Evolutionary conservation across 176 grass and related monocot genomes (phyloP).

Genomic region (Aegilops bicornis): DNA sequence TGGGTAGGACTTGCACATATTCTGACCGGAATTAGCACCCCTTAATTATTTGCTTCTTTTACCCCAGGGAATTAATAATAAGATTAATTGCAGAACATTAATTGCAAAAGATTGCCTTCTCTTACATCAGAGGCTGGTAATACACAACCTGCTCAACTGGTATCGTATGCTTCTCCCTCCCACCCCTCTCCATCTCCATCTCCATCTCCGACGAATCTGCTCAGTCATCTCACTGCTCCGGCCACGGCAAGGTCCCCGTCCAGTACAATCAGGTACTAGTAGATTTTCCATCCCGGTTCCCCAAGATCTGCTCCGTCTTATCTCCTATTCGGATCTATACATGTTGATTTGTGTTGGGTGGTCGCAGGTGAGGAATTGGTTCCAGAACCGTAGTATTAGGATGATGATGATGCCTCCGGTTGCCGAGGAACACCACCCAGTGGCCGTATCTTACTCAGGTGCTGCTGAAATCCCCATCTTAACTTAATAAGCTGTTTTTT

Average conservation of each 20-base stretch:
- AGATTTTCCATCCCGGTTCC: neutral
- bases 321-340: neutral
- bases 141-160: too few species aligned
- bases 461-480: neutral
- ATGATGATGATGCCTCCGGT: neutral
- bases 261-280: constrained; percentile 78
- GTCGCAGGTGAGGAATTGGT: constrained; percentile 96
- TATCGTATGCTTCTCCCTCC: too few species aligned
- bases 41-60: too few species aligned
- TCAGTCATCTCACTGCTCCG: constrained; percentile 9
- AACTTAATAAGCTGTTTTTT: neutral
- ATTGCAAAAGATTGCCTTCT: too few species aligned
- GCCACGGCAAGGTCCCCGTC: constrained; percentile 62
- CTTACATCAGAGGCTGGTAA: too few species aligned
- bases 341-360: neutral
- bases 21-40: too few species aligned
- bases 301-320: neutral
- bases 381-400: constrained; percentile 68
- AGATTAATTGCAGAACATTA: too few species aligned
- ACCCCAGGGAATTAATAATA: too few species aligned
- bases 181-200: too few species aligned
- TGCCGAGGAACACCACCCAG: constrained; percentile 44
- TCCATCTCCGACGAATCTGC: neutral
- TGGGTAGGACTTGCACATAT: too few species aligned
- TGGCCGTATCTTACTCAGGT: constrained; percentile 54